Base-by-base conservation (phyloP, 306 rosid species). In the Vigna angularis region DNA sequence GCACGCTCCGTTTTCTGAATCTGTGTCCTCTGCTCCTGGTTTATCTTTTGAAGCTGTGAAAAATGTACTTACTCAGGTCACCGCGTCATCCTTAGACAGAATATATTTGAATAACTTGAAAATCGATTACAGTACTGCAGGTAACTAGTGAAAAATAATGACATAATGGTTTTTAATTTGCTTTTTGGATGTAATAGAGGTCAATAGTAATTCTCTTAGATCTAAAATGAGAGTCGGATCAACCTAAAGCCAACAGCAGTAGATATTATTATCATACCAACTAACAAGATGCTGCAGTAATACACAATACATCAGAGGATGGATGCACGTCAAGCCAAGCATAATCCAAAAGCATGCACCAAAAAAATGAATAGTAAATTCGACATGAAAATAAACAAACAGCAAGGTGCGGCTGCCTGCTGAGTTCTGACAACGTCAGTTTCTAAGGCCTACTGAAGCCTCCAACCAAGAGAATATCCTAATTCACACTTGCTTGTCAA, bases 1-100 rank as follows among this genome's bases (percentile, higher is more conserved):
- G 98, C 98, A 7, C 91, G 98, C 70, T 96, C 98, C 11, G 86
- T 87, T 69, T 85, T 89, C 45, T 82, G 90, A 70, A 96, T 88
- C 78, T 76, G 87, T 52, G 62, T 71, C 86, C 86, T 93, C 72
- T 96, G 99, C 44, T 88, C 97, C 73, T 87, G 89, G 28, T 87
- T 88, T 79, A 73, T 78, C 91, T 86, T 96, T 83, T 86, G 91
- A 78, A 87, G 71, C 99, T 96, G 93, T 57, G 42, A 36, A 63
- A 57, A 78, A 78, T 66, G 63, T 72, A 74, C n/a, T 36, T 40
- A 26, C 66, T 49, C 73, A 59, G 44, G 77, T 77, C 84, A 77
- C 45, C 85, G 75, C 48, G 64, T 73, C 55, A 84, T 77, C 36
- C 52, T 76, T 55, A 17, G 79, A 64, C 30, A 58, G 38, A 78